Evolutionary conservation across 257 asterid species (phyloP), one percentile per base, ranked within the genome.

Genomic region (Petunia axillaris): DNA sequence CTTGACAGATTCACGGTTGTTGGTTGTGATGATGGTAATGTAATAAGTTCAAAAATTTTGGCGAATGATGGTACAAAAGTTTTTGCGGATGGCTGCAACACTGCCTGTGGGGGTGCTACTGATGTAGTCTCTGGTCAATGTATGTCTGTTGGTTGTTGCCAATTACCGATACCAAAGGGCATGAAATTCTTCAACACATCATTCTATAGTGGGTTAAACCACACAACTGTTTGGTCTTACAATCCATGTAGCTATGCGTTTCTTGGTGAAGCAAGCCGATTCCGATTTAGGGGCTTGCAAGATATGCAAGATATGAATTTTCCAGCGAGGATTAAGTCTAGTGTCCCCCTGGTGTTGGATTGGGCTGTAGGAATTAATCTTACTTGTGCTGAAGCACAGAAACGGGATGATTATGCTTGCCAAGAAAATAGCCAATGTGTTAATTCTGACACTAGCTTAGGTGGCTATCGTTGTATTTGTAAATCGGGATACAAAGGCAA

Each of bases 131-230:
- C 13, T 25, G 96, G 92, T 1, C 79, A 40, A 9, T 93, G 97
- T 84, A 71, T 91, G 2, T 93, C 96, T 5, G 79, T 87, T 1
- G 98, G 97, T 0, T 93, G 96, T 79, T 91, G 98, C 87, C 93
- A 93, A 80, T 86, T 86, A 0, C 59, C 93, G 1, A 57, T 92
- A 43, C 97, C 96, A 1, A 87, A 44, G 63, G 98, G 98, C 0
- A 13, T 84, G 15, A 81, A 86, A 36, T 41, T 0, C 15, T 91
- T 63, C 8, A 0, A 0, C 0, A 76, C 87, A 6, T 1, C 8
- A 0, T 36, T 89, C 2, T 0, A 6, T 1, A 85, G 88, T 52
- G 2, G 75, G 44, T 10, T 0, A 0, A 90, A 87, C 10, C 93
- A 92, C 7, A 85, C 85, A 0, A 0, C 0, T 0, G 84, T 90